Evolutionary conservation across 139 green algal genomes (phyloP), one percentile per base, ranked within the genome.

Genomic region (Chlorella sp.): DNA sequence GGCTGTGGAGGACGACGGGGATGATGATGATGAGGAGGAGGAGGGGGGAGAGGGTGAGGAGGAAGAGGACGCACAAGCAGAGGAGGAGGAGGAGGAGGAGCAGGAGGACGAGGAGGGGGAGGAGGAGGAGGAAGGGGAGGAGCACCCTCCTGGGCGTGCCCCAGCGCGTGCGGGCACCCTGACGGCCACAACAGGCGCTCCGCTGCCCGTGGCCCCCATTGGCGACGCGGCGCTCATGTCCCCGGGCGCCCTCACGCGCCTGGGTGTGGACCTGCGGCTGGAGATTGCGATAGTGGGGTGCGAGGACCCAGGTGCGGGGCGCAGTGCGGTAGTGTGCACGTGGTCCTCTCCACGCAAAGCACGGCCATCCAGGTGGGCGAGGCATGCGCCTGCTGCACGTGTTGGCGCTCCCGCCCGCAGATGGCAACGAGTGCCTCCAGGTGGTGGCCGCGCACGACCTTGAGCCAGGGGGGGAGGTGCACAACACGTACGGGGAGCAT

Each of bases 241-340:
- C n/a, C n/a, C n/a, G n/a, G n/a, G n/a, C n/a, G n/a, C n/a, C n/a
- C n/a, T n/a, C n/a, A n/a, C n/a, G n/a, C n/a, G n/a, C n/a, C n/a
- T n/a, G n/a, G n/a, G n/a, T n/a, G n/a, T n/a, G n/a, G 71, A 83
- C 70, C 72, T 93, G 73, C 70, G 74, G 4, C 77, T 94, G 72
- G 80, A 94, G 67, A 93, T 94, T 64, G 89, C 67, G 3, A n/a
- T n/a, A n/a, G n/a, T n/a, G n/a, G n/a, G n/a, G 36, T 24, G 33
- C 67, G 17, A n/a, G 67, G 35, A 33, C 55, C n/a, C n/a, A n/a
- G n/a, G n/a, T n/a, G n/a, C n/a, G n/a, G 31, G 62, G 35, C 67
- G 55, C 67, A 51, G 55, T 62, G 35, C 55, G n/a, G n/a, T n/a
- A n/a, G n/a, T n/a, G n/a, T n/a, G n/a, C n/a, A n/a, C n/a, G n/a